These are phyloP conservation scores for Yarrowia phangngaensis DNA, from an alignment of 805 yeast genomes.

Conservation along the genomic window DNA sequence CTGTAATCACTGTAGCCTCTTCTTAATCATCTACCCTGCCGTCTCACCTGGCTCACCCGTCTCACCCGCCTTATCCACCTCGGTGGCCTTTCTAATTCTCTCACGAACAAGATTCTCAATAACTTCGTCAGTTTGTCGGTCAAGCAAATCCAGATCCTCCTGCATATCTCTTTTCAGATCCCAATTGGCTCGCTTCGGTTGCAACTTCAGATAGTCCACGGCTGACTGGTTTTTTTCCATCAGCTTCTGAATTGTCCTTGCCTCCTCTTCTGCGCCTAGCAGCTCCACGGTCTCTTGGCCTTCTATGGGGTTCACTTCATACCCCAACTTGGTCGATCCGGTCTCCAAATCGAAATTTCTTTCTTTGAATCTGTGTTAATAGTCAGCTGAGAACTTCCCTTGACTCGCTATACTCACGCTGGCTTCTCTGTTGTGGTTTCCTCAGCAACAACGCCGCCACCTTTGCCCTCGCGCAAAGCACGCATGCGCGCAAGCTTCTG, in stretches of 20 bases:
- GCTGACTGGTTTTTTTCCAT: slow-evolving; percentile 30
- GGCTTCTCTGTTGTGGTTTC: slow-evolving; percentile 1
- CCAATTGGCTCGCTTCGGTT: slow-evolving; percentile 26
- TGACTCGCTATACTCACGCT: slow-evolving; percentile 11
- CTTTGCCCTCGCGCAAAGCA: slow-evolving; percentile 30
- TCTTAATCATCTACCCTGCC: too few relatives aligned
- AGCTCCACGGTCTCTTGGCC: slow-evolving; percentile 42
- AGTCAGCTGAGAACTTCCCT: background rate
- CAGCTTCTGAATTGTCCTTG: slow-evolving; percentile 23
- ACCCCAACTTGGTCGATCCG: slow-evolving; percentile 36
- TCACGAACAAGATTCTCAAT: slow-evolving; percentile 43
- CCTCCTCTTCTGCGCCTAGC: slow-evolving; percentile 33
- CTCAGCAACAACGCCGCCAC: background rate
- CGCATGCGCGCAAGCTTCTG: slow-evolving; percentile 38
- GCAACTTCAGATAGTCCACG: slow-evolving; percentile 30
- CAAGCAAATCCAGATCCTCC: slow-evolving; percentile 42
- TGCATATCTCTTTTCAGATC: slow-evolving; percentile 39
- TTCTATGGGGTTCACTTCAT: slow-evolving; percentile 34
- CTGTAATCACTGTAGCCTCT: too few relatives aligned
- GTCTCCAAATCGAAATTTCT: slow-evolving; percentile 37
- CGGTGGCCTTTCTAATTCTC: slow-evolving; percentile 30
- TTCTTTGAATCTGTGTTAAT: slow-evolving; percentile 25
- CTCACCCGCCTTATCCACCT: too few relatives aligned
- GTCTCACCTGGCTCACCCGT: too few relatives aligned
- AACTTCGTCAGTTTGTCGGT: slow-evolving; percentile 45